phyloP scores from a whole-genome alignment of 768 basidiomycete genomes.

The Ramaria sp. region DNA sequence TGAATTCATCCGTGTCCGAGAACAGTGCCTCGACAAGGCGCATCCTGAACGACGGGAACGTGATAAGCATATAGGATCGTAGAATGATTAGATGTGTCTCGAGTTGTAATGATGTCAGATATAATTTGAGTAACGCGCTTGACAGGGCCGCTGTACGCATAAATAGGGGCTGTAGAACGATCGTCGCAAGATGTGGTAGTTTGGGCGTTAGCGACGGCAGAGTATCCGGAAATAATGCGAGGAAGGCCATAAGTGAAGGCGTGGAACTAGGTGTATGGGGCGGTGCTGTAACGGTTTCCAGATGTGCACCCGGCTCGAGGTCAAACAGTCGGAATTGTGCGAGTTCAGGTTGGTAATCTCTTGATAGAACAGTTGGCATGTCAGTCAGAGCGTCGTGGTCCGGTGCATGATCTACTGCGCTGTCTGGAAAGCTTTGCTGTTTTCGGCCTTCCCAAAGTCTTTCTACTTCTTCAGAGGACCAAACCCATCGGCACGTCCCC shows the following conservation, averaged over 20 bases:
- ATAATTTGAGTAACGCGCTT: constrained; percentile 50
- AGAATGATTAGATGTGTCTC: constrained; percentile 56
- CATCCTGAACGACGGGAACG: constrained; percentile 61
- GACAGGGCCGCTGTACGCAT: constrained; percentile 57
- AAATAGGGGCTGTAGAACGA: constrained; percentile 52
- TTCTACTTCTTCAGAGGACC: constrained; percentile 45
- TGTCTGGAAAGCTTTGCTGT: neutral
- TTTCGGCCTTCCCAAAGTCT: constrained; percentile 5
- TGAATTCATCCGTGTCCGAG: constrained; percentile 46
- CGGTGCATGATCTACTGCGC: neutral
- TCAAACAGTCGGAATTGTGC: constrained; percentile 48
- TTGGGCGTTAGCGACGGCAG: constrained; percentile 60
- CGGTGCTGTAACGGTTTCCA: constrained; percentile 2
- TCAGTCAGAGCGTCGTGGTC: neutral
- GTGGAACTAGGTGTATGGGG: neutral
- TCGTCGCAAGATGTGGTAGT: constrained; percentile 47
- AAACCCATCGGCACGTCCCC: constrained; percentile 45
- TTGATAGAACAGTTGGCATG: neutral
- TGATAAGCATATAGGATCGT: constrained; percentile 66
- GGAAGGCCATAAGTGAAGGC: constrained; percentile 33
- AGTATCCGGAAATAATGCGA: constrained; percentile 43
- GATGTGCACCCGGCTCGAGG: constrained; percentile 46
- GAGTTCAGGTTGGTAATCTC: constrained; percentile 27
- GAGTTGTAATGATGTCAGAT: constrained; percentile 62
- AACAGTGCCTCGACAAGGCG: constrained; percentile 66